Base-by-base conservation (phyloP, 306 rosid genomes). In the Sechiopsis laciniata region DNA sequence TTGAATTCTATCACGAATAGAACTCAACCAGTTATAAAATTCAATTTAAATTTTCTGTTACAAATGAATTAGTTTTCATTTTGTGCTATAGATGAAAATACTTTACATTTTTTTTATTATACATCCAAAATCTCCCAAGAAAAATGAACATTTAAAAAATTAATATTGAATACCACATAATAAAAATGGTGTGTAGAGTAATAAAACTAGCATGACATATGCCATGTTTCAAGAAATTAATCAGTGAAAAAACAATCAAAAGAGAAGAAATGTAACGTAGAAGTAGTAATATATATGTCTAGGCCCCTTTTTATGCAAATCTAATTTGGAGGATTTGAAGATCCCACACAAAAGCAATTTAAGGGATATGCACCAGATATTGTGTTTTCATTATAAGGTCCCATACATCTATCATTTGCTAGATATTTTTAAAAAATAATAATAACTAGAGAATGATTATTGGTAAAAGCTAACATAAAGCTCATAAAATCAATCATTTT, bases 341-440 rank as follows among this genome's bases (percentile, higher is more conserved):
- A 29, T 60, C 45, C 66, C 66, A 60, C 66, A 60, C 66, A 26
- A 60, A 55, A 60, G 66, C 51, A 63, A 63, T 32, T 16, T 63
- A 2, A 63, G 70, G 51, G 70, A 63, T 35, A 63, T 63, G 70
- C 70, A n/a, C 51, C 50, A 63, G 3, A 63, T 32, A 5, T 63
- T 37, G 51, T 13, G 24, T 32, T 37, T 16, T 63, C 6, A 3
- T 8, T 26, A 26, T 26, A 35, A 63, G 70, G 70, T 22, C 6
- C 52, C 70, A 63, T 63, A 8, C 0, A 21, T 21, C 7, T 22
- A 15, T 35, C 12, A 3, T 13, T 35, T 16, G 50, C 24, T 37
- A 63, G 14, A 63, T 15, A 61, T 62, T 29, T 61, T 61, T 32
- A 32, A 5, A 32, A 1, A 32, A 32, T 32, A 32, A 57, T 26